Evolutionary conservation across 1,284 basidiomycete genomes (phyloP).

Genomic region (Phellinidium pouzarii): DNA sequence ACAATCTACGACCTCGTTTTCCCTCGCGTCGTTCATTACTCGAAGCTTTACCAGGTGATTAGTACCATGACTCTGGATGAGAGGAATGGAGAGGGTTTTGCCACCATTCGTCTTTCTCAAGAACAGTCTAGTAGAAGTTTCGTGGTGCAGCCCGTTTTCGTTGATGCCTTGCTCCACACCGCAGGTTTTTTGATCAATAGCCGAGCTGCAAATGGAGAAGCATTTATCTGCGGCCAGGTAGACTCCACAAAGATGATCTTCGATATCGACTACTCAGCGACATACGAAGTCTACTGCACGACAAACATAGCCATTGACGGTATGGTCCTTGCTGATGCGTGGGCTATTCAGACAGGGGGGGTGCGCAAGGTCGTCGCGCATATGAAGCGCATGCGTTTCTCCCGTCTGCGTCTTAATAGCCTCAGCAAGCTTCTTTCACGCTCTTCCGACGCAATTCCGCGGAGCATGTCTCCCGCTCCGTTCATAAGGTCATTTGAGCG

Average conservation of each 20-base stretch:
- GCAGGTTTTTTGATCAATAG: slow-evolving; percentile 65
- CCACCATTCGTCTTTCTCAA: slow-evolving; percentile 37
- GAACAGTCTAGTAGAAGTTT: slow-evolving; percentile 31
- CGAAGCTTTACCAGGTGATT: slow-evolving; percentile 50
- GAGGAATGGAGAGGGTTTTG: slow-evolving; percentile 47
- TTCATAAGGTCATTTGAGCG: slow-evolving; percentile 4
- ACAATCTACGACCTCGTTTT: slow-evolving; percentile 61
- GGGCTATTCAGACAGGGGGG: slow-evolving; percentile 36
- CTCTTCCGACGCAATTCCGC: slow-evolving; percentile 20
- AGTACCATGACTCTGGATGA: slow-evolving; percentile 43
- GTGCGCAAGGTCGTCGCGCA: slow-evolving; percentile 42
- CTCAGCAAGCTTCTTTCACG: slow-evolving; percentile 39
- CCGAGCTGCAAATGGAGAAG: slow-evolving; percentile 41
- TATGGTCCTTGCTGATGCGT: slow-evolving; percentile 42
- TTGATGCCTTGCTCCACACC: slow-evolving; percentile 60
- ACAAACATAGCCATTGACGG: slow-evolving; percentile 37
- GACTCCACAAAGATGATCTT: slow-evolving; percentile 41
- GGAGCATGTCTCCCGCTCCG: slow-evolving; percentile 1
- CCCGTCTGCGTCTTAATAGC: slow-evolving; percentile 41
- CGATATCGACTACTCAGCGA: slow-evolving; percentile 31
- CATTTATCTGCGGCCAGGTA: slow-evolving; percentile 56
- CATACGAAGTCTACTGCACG: slow-evolving; percentile 48
- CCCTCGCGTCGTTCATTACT: slow-evolving; percentile 61
- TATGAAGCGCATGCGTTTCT: slow-evolving; percentile 51
- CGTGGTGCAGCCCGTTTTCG: slow-evolving; percentile 49